These are phyloP conservation scores for Calcarisporium arbuscula DNA, from an alignment of 2,329 filamentous ascomycete species.

Conservation along the genomic window DNA sequence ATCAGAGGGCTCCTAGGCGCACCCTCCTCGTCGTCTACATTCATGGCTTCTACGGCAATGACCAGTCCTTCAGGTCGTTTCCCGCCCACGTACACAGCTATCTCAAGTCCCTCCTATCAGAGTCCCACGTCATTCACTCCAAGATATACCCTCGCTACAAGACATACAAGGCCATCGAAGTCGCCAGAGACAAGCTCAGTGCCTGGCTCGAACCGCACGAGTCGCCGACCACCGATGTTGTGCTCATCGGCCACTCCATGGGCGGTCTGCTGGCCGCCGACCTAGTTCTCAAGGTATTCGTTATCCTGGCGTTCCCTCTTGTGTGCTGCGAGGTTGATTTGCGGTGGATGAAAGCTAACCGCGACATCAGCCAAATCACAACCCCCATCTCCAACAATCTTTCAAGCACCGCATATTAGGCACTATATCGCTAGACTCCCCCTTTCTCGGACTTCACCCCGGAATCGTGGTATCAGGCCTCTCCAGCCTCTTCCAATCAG, in stretches of 20 bases:
- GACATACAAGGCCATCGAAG: conserved; percentile 63
- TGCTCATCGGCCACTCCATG: conserved; percentile 85
- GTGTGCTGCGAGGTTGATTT: not conserved
- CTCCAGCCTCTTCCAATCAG: conserved; percentile 63
- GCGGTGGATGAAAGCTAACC: not conserved
- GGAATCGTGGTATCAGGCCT: conserved; percentile 80
- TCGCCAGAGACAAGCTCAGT: conserved; percentile 78
- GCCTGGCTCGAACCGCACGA: conserved; percentile 76
- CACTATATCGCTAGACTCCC: conserved; percentile 75
- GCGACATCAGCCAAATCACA: conserved; percentile 25
- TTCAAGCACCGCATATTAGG: conserved; percentile 75
- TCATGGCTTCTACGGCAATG: conserved; percentile 85
- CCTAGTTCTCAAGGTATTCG: conserved; percentile 59
- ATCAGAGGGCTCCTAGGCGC: conserved; percentile 29
- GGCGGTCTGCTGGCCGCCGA: conserved; percentile 80
- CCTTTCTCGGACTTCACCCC: conserved; percentile 82
- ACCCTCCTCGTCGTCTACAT: conserved; percentile 74
- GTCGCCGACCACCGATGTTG: conserved; percentile 64
- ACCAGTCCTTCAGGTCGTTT: conserved; percentile 81
- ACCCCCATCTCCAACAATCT: conserved; percentile 26
- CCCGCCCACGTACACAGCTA: conserved; percentile 80
- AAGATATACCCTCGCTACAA: conserved; percentile 81
- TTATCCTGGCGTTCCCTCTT: too few relatives aligned
- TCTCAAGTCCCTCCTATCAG: conserved; percentile 57
- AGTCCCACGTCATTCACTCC: conserved; percentile 75